Evolutionary conservation across 345 rosid genomes (phyloP).

Genomic region (Lumnitzera littorea): DNA sequence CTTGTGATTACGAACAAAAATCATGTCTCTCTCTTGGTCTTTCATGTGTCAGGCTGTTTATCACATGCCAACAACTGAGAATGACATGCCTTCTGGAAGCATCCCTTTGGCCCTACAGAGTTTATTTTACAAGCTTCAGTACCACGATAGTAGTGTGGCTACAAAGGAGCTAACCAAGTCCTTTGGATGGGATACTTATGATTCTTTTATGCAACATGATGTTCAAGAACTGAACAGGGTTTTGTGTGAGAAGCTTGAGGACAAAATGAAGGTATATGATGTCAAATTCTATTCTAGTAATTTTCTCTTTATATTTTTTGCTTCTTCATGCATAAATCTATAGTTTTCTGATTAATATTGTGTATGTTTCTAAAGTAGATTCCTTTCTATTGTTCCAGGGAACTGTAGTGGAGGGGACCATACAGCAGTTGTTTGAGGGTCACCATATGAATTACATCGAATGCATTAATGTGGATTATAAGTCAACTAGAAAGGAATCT

Average conservation of each 20-base stretch:
- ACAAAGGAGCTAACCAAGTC: constrained; percentile 92
- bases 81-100: constrained; percentile 89
- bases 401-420: constrained; percentile 98
- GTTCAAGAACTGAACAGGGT: constrained; percentile 98
- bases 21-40: background rate
- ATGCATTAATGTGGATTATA: constrained; percentile 93
- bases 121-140: constrained; percentile 94
- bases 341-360: too few relatives aligned
- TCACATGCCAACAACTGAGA: constrained; percentile 99
- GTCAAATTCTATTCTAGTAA: constrained; percentile 8
- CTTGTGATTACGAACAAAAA: constrained; percentile 10
- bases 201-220: constrained; percentile 99
- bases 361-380: too few relatives aligned
- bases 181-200: constrained; percentile 98
- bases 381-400: constrained; percentile 39
- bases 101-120: constrained; percentile 96
- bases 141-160: constrained; percentile 86
- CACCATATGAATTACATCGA: constrained; percentile 98
- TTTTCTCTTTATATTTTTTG: constrained; percentile 8
- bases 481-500: constrained; percentile 93
- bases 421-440: constrained; percentile 94
- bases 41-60: constrained; percentile 73
- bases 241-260: constrained; percentile 88
- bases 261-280: constrained; percentile 80
- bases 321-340: constrained; percentile 5